phyloP scores from a whole-genome alignment of 352 stramenopile genomes.

The Phytophthora pluvialis region DNA sequence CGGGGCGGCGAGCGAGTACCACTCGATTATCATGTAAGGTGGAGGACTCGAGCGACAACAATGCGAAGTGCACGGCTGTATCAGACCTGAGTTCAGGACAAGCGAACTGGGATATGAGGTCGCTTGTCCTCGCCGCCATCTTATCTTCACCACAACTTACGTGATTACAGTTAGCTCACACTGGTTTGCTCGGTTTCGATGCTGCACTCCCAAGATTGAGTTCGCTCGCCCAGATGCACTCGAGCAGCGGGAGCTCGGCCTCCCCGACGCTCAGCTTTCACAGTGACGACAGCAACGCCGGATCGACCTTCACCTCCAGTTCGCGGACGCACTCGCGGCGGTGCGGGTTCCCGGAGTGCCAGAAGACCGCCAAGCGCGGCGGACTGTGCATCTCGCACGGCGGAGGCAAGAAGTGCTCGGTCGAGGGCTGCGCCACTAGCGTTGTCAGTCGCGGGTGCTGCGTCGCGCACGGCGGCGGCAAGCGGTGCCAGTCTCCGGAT shows the following conservation, averaged over 20 bases:
- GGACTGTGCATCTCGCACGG: constrained; percentile 64
- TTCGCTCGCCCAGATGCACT: constrained; percentile 23
- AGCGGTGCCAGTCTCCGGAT: constrained; percentile 41
- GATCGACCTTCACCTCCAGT: background rate
- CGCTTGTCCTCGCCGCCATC: constrained; percentile 9
- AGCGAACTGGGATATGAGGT: constrained; percentile 37
- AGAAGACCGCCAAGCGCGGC: constrained; percentile 57
- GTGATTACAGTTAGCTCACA: constrained; percentile 19
- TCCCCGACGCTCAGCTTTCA: constrained; percentile 6
- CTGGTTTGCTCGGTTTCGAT: constrained; percentile 7
- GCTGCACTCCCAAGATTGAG: constrained; percentile 26
- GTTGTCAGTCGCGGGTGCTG: constrained; percentile 66
- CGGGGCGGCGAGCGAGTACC: background rate
- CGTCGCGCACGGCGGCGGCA: constrained; percentile 68
- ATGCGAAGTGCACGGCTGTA: constrained; percentile 7
- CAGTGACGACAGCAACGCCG: constrained; percentile 11
- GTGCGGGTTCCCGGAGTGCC: constrained; percentile 58
- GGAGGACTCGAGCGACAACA: constrained; percentile 4
- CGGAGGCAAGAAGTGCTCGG: constrained; percentile 58
- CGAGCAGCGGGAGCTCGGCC: constrained; percentile 20
- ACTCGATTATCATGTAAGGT: background rate
- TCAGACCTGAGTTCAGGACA: constrained; percentile 34
- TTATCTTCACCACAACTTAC: constrained; percentile 5
- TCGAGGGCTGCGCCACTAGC: constrained; percentile 57
- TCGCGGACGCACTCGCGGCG: constrained; percentile 22